Evolutionary conservation across 345 rosid genomes (phyloP).

Genomic region (Eucalyptus curtisii): DNA sequence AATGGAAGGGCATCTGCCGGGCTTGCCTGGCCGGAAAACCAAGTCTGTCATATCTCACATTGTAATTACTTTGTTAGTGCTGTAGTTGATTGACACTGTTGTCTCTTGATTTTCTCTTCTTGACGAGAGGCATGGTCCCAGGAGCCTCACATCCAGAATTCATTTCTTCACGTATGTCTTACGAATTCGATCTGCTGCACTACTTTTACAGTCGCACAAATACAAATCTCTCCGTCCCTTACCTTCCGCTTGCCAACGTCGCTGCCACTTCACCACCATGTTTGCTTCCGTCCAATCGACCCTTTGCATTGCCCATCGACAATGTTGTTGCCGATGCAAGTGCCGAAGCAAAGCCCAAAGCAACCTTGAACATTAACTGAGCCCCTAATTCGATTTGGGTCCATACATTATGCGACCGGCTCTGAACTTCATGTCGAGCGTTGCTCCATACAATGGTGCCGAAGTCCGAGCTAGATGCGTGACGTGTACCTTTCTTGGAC

Average conservation of each 20-base stretch:
- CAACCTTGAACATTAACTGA: background rate
- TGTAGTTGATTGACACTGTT: background rate
- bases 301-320: background rate
- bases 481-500: constrained; percentile 27
- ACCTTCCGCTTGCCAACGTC: background rate
- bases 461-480: constrained; percentile 19
- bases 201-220: background rate
- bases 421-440: constrained; percentile 46
- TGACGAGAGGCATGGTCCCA: background rate
- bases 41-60: background rate
- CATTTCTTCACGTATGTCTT: background rate
- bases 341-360: background rate
- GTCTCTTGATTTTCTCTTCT: background rate
- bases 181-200: background rate
- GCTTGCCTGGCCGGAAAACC: background rate
- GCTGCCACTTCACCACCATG: no score
- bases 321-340: background rate
- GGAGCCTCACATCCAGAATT: background rate
- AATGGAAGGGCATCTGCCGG: background rate
- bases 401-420: constrained; percentile 9
- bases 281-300: no score
- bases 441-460: constrained; percentile 62
- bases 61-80: background rate
- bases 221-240: background rate
- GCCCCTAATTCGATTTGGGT: background rate